Base-by-base conservation (phyloP, 164 flowering plant species). In the Akebia trifoliata region DNA sequence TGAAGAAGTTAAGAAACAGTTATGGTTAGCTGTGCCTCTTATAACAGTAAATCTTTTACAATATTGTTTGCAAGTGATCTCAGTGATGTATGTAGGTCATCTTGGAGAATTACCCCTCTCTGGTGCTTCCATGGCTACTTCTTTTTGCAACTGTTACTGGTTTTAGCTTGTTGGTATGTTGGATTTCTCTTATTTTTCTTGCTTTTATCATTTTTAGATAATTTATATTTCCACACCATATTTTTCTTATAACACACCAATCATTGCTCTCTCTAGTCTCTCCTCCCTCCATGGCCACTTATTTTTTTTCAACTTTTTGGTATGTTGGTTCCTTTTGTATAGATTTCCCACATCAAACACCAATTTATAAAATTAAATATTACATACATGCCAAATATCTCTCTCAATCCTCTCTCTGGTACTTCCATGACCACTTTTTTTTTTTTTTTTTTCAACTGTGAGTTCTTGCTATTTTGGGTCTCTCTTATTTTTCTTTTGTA, bases 81-180 rank as follows among this genome's bases (percentile, higher is more conserved):
- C 94, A 1, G 61, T 86, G 15, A 83, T 86, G 87, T 78, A 80
- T 61, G 91, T 85, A 28, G 95, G 95, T 8, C 97, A 86, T 69
- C 79, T 86, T 25, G 86, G 92, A 0, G 78, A 81, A 56, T 58
- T 86, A 5, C 56, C 85, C 63, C 86, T 86, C 18, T 72, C 95
- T 24, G 82, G 81, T 59, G 88, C 85, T 69, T 77, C 95, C 28
- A 70, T 89, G 77, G 93, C 93, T 38, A 80, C 79, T 66, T 84
- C 91, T 17, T 82, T 67, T 89, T 47, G 81, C 86, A 1, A 49
- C 79, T 3, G 87, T 84, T 36, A 79, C 91, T 39, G 96, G 96
- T 53, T 81, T 81, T 60, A 79, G 80, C 74, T 64, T 88, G 44
- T 26, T 86, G 81, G 93, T 88, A 26, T 61, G 72, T 69, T 21